Base-by-base conservation (phyloP, 2,329 filamentous ascomycete species). In the Epichloe elymi region DNA sequence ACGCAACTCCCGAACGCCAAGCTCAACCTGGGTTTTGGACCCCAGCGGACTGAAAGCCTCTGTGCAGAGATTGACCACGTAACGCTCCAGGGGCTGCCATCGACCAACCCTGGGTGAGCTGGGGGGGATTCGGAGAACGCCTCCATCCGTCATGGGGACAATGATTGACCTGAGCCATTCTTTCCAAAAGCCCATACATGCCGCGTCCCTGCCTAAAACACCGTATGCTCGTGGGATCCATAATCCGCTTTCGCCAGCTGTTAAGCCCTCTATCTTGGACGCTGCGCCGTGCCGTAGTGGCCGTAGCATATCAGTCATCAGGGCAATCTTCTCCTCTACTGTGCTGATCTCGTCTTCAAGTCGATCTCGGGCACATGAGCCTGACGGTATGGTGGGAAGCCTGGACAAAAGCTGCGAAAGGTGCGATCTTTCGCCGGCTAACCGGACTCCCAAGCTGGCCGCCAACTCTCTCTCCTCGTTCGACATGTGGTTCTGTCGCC, bases 201-300 rank as follows among this genome's bases (percentile, higher is more conserved):
- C 84, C 12, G 76, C 75, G 64, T 98, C 93, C 55, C 87, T 79
- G 36, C 93, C 93, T 55, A 98, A 74, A 55, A 98, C 84, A 53
- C 93, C 93, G 63, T 95, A 98, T 1, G 91, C 89, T 56, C 93
- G 79, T 17, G 93, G 93, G 48, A 88, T 89, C 93, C 93, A 98
- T 54, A 97, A 82, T 2, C 91, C 93, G 49, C 88, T 96, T 64
- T 97, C 93, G 42, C 91, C 90, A 57, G 94, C 88, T 0, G 91
- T 97, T 55, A 98, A 74, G 19, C 93, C 93, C 64, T 98, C 93
- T 54, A 98, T 98, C 70, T 95, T 97, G 48, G 90, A 91, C 33
- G 93, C 91, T 43, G 93, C 93, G 37, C 88, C 93, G 65, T 97
- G 93, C 58, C 93, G 80, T 58, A 98, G 81, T 15, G 93, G 93